phyloP scores from a whole-genome alignment of 106 monocot species.

The Apostasia shenzhenica region DNA sequence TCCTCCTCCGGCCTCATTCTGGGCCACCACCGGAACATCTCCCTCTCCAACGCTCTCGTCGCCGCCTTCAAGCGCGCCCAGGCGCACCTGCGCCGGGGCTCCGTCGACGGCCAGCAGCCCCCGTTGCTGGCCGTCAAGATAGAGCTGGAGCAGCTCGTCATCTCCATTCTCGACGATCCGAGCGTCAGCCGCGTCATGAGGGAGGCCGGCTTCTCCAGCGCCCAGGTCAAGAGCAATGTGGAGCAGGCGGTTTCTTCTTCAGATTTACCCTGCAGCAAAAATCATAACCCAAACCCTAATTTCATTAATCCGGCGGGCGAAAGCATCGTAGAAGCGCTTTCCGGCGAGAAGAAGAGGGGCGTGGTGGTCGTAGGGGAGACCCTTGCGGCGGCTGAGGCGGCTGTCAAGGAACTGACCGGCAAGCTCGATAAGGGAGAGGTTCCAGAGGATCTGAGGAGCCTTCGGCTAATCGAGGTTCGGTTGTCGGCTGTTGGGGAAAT shows the following conservation, averaged over 20 bases:
- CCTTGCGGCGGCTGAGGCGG: slow-evolving; percentile 26
- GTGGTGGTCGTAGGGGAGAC: slow-evolving; percentile 65
- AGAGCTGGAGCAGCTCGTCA: slow-evolving; percentile 61
- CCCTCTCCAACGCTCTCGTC: slow-evolving; percentile 78
- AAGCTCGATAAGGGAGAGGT: slow-evolving; percentile 37
- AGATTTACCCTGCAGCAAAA: neutral
- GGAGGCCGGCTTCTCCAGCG: slow-evolving; percentile 72
- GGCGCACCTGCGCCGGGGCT: slow-evolving; percentile 83
- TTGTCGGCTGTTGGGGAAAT: slow-evolving; percentile 41
- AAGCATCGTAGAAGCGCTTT: neutral
- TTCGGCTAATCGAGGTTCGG: slow-evolving; percentile 54
- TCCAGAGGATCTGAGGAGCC: slow-evolving; percentile 28
- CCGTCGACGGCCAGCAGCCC: slow-evolving; percentile 56
- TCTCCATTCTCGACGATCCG: slow-evolving; percentile 67
- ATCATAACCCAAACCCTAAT: slow-evolving; percentile 13
- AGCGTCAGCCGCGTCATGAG: slow-evolving; percentile 65
- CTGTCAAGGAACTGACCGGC: slow-evolving; percentile 63
- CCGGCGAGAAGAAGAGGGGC: slow-evolving; percentile 28
- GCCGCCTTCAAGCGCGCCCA: slow-evolving; percentile 94
- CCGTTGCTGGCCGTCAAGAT: slow-evolving; percentile 64
- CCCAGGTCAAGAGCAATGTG: slow-evolving; percentile 59
- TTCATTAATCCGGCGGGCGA: slow-evolving; percentile 11
- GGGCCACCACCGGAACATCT: slow-evolving; percentile 22
- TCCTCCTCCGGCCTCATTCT: slow-evolving; percentile 31
- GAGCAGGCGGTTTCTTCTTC: slow-evolving; percentile 34